Evolutionary conservation across 179 eudicot species (phyloP).

Genomic region (Amaranthus tricolor): DNA sequence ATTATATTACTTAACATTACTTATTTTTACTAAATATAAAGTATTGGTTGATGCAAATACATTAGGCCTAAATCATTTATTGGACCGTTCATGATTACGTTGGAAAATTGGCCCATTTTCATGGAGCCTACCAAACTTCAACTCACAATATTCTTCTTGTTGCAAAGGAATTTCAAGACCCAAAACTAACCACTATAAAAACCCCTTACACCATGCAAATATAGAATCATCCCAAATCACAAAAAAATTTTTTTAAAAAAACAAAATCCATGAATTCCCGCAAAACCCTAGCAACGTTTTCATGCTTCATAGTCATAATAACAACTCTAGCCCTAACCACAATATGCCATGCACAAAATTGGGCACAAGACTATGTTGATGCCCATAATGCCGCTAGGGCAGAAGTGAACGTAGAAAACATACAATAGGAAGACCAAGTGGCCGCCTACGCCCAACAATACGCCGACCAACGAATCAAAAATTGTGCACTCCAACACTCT

Average conservation of each 20-base stretch:
- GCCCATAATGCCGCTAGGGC: slow-evolving; percentile 44
- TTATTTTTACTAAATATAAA: too few relatives aligned
- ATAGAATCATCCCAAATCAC: neutral
- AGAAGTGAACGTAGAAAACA: slow-evolving; percentile 32
- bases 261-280: neutral
- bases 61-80: too few relatives aligned
- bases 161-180: too few relatives aligned
- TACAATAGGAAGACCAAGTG: slow-evolving; percentile 32
- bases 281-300: neutral
- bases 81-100: too few relatives aligned
- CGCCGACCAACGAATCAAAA: slow-evolving; percentile 29
- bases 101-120: too few relatives aligned
- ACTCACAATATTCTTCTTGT: too few relatives aligned
- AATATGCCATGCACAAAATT: slow-evolving; percentile 34
- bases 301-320: neutral
- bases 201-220: neutral
- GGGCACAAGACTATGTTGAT: slow-evolving; percentile 32
- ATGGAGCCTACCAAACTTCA: too few relatives aligned
- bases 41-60: too few relatives aligned
- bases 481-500: slow-evolving; percentile 22
- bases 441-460: slow-evolving; percentile 44
- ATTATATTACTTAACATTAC: too few relatives aligned
- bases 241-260: too few relatives aligned
- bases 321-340: slow-evolving; percentile 11
- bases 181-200: neutral